These are phyloP conservation scores for Noccaea caerulescens DNA, from an alignment of 345 rosid species.

Conservation along the genomic window DNA sequence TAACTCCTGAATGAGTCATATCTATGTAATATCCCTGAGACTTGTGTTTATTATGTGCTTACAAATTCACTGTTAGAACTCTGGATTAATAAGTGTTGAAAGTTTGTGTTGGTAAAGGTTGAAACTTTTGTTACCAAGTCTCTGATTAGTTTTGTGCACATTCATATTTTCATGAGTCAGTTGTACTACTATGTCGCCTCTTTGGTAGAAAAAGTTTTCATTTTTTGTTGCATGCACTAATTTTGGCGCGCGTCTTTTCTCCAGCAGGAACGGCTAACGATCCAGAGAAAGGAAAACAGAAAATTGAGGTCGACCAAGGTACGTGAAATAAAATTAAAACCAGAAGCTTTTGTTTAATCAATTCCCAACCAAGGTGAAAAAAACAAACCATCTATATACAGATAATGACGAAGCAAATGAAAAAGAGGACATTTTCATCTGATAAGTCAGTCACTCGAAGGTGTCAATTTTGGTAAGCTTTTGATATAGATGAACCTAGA, in stretches of 20 bases:
- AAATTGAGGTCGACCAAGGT: conserved; percentile 29
- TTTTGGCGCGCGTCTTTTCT: background rate
- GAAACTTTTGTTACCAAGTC: background rate
- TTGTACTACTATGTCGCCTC: background rate
- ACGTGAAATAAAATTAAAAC: background rate
- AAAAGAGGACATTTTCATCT: conserved; percentile 48
- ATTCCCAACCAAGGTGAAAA: conserved; percentile 9
- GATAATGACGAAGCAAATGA: conserved; percentile 49
- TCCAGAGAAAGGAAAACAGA: conserved; percentile 37
- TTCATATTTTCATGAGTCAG: background rate
- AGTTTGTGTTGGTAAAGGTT: background rate
- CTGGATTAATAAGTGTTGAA: background rate
- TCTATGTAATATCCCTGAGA: background rate
- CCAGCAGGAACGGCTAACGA: conserved; percentile 29
- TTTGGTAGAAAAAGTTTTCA: background rate
- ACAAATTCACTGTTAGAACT: background rate
- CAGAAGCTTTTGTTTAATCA: background rate
- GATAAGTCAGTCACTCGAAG: conserved; percentile 38
- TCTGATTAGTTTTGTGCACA: background rate
- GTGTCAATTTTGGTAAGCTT: conserved; percentile 48
- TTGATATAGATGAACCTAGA: conserved; percentile 27
- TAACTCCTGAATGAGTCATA: background rate
- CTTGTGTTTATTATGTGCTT: background rate
- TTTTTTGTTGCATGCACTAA: conserved; percentile 1
- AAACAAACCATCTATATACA: conserved; percentile 29